A percentile compares a stretch with the other conserved stretches of the same genome.
These are phyloP conservation scores for Spathaspora hagerdaliae DNA, from an alignment of 805 yeast species.

Conservation along the genomic window DNA sequence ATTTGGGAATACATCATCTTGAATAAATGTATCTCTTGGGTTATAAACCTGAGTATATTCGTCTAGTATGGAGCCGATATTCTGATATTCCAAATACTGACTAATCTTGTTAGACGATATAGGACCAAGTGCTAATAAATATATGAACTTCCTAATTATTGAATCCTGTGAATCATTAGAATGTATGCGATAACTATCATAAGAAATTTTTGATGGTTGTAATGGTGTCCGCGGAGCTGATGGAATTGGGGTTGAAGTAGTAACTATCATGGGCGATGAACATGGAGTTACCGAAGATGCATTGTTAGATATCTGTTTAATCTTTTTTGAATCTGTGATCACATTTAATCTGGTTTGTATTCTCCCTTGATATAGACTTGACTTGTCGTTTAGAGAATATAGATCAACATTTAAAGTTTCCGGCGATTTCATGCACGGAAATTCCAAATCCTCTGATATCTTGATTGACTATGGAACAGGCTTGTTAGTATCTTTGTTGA, in stretches of 20 bases:
- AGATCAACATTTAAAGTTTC: slow-evolving; percentile 36
- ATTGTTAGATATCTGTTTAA: slow-evolving; percentile 12
- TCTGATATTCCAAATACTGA: neutral
- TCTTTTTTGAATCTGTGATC: slow-evolving; percentile 26
- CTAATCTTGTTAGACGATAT: slow-evolving; percentile 15
- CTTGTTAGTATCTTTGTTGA: slow-evolving; percentile 8
- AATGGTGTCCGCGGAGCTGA: slow-evolving; percentile 5
- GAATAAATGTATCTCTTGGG: slow-evolving; percentile 27
- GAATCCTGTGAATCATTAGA: slow-evolving; percentile 3
- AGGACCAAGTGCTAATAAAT: slow-evolving; percentile 49
- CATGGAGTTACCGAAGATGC: neutral
- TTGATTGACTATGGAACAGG: slow-evolving; percentile 20
- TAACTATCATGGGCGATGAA: neutral
- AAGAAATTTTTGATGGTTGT: neutral
- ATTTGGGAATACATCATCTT: slow-evolving; percentile 26
- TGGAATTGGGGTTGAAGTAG: slow-evolving; percentile 1
- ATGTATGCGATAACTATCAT: neutral
- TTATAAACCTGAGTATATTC: slow-evolving; percentile 28
- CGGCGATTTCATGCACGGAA: slow-evolving; percentile 29
- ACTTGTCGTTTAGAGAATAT: slow-evolving; percentile 15
- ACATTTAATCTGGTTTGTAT: slow-evolving; percentile 27
- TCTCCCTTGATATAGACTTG: slow-evolving; percentile 25
- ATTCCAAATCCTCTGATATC: slow-evolving; percentile 20
- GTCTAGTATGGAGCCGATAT: slow-evolving; percentile 15
- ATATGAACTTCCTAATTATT: slow-evolving; percentile 28